Percentiles rank a stretch among this genome's conserved stretches.
These are phyloP conservation scores for Chytridiales sp. DNA, from an alignment of 371 early-diverging fungal species.

Conservation along the genomic window DNA sequence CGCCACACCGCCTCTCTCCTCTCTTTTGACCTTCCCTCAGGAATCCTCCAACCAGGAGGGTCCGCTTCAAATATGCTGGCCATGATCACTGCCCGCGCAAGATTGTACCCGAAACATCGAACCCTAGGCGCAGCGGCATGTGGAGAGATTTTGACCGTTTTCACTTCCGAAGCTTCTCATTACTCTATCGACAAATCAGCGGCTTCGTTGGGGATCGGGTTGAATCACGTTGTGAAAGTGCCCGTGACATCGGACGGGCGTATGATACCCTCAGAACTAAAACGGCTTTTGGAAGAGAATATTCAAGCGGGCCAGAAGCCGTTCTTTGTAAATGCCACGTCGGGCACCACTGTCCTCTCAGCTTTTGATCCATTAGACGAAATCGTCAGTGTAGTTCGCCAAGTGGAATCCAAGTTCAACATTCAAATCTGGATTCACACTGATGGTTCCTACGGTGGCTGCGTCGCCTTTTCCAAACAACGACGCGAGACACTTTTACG, in stretches of 20 bases:
- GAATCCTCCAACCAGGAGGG: slow-evolving; percentile 64
- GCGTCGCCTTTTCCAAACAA: slow-evolving; percentile 60
- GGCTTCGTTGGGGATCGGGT: slow-evolving; percentile 73
- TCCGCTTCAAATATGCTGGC: slow-evolving; percentile 79
- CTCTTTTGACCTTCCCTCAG: slow-evolving; percentile 9
- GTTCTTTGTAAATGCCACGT: slow-evolving; percentile 82
- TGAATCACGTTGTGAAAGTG: slow-evolving; percentile 66
- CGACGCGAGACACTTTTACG: slow-evolving; percentile 38
- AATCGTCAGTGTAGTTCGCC: slow-evolving; percentile 60
- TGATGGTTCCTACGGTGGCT: slow-evolving; percentile 86
- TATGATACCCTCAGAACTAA: slow-evolving; percentile 63
- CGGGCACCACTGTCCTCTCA: slow-evolving; percentile 86
- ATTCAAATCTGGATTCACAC: slow-evolving; percentile 76
- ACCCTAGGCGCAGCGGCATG: slow-evolving; percentile 45
- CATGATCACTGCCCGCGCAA: slow-evolving; percentile 75
- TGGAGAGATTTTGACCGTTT: slow-evolving; percentile 54
- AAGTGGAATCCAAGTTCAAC: slow-evolving; percentile 39
- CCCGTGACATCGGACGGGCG: slow-evolving; percentile 64
- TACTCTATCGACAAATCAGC: slow-evolving; percentile 80
- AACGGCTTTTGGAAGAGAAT: slow-evolving; percentile 46
- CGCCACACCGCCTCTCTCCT: slow-evolving; percentile 51
- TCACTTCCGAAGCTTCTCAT: slow-evolving; percentile 75
- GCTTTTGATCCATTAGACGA: slow-evolving; percentile 75
- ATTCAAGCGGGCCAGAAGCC: slow-evolving; percentile 58
- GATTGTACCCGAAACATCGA: slow-evolving; percentile 64